These are phyloP conservation scores for Diaporthe humulicola DNA, from an alignment of 2,329 filamentous ascomycete species.

Conservation along the genomic window DNA sequence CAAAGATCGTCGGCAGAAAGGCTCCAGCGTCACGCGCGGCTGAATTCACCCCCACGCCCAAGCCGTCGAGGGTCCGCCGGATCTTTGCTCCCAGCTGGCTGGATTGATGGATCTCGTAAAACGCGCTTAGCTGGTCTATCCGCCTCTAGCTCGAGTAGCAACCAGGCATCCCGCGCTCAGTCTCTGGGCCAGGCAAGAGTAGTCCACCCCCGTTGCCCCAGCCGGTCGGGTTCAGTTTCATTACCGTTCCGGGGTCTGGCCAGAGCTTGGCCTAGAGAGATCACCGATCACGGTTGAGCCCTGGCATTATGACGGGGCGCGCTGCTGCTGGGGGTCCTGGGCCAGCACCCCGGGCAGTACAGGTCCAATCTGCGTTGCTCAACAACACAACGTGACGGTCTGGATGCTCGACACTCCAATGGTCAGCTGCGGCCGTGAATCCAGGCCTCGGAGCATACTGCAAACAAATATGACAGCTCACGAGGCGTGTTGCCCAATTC, in stretches of 20 bases:
- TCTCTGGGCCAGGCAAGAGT: conserved; percentile 3
- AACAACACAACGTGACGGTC: conserved; percentile 22
- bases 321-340: not conserved
- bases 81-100: conserved; percentile 23
- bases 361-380: conserved; percentile 13
- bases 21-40: conserved; percentile 28
- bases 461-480: conserved; percentile 9
- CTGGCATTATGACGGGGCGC: not conserved
- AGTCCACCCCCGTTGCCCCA: conserved; percentile 21
- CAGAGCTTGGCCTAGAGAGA: conserved; percentile 30
- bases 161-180: conserved; percentile 20
- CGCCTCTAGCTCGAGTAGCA: conserved; percentile 31
- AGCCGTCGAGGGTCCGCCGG: conserved; percentile 8
- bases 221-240: conserved; percentile 28
- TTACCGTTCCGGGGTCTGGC: conserved; percentile 9
- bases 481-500: conserved; percentile 26
- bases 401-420: conserved; percentile 14
- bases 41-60: conserved; percentile 36
- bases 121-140: conserved; percentile 38
- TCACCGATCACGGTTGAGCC: conserved; percentile 20
- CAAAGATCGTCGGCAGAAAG: not conserved
- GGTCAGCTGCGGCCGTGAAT: not conserved
- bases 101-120: conserved; percentile 9
- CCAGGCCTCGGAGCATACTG: not conserved
- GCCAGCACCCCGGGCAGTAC: not conserved